These are phyloP conservation scores for Lactuca sativa DNA, from an alignment of 129 eudicot species.

Conservation along the genomic window DNA sequence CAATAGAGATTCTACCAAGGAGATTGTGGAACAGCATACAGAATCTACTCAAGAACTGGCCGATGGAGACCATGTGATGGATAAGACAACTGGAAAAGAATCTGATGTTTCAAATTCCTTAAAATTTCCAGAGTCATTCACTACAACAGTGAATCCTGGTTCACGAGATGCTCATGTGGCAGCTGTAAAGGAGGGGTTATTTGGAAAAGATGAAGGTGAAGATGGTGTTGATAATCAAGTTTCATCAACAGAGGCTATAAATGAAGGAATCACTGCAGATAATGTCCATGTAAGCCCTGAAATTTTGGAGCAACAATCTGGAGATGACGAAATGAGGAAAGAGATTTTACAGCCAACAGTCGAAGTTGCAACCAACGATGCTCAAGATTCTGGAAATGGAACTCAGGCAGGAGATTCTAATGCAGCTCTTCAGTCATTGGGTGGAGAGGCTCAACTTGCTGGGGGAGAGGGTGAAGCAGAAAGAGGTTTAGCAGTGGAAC, in stretches of 20 bases:
- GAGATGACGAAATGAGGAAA: slow-evolving; percentile 8
- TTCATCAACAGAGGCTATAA: slow-evolving; percentile 2
- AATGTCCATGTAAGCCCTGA: slow-evolving; percentile 6
- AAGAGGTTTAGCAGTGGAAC: slow-evolving; percentile 13
- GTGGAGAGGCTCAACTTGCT: not conserved
- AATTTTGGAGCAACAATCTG: slow-evolving; percentile 14
- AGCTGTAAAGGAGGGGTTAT: slow-evolving; percentile 27
- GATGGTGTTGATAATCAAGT: slow-evolving; percentile 26
- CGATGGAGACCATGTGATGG: slow-evolving; percentile 10
- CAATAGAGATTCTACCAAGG: slow-evolving; percentile 6
- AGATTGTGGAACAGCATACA: slow-evolving; percentile 11
- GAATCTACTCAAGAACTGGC: slow-evolving; percentile 26
- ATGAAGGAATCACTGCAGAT: slow-evolving; percentile 20
- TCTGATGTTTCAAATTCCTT: slow-evolving; percentile 14
- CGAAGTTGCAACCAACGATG: slow-evolving; percentile 12
- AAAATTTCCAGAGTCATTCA: slow-evolving; percentile 1
- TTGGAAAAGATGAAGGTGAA: slow-evolving; percentile 24
- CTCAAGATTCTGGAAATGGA: not conserved
- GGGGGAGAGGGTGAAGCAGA: not conserved
- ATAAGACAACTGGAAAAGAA: slow-evolving; percentile 24
- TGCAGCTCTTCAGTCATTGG: not conserved
- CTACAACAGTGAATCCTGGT: not conserved
- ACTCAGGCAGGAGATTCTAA: slow-evolving; percentile 10
- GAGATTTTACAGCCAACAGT: slow-evolving; percentile 10
- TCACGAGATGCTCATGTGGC: slow-evolving; percentile 7